Evolutionary conservation across 345 rosid species (phyloP).

Genomic region (Raphanus sativus): DNA sequence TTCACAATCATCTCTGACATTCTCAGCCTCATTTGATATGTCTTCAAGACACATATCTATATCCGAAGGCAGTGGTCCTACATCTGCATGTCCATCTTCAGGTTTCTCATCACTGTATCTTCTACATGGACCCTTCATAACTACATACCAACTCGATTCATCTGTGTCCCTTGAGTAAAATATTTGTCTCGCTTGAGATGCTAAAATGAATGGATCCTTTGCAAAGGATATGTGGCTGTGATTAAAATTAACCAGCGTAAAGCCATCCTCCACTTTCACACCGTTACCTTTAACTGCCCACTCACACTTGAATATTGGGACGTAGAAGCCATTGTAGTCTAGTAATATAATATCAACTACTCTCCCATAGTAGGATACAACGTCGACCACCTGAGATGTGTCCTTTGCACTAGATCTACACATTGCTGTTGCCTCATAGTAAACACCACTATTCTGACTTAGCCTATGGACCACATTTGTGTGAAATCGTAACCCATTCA

Average conservation of each 20-base stretch:
- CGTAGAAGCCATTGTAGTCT: not conserved
- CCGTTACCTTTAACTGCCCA: not conserved
- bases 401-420: not conserved
- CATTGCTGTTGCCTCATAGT: not conserved
- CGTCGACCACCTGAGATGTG: not conserved
- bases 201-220: not conserved
- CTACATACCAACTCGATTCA: not conserved
- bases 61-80: not conserved
- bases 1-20: not conserved
- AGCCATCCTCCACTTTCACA: not conserved
- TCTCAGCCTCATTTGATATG: not conserved
- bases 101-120: not conserved
- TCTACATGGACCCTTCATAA: not conserved
- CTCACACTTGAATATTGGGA: not conserved
- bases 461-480: too few relatives aligned
- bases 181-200: not conserved
- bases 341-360: not conserved
- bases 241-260: not conserved
- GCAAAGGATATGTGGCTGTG: not conserved
- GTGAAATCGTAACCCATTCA: too few relatives aligned
- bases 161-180: not conserved
- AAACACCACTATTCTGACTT: not conserved
- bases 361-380: not conserved
- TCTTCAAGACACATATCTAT: not conserved
- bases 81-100: not conserved